Evolutionary conservation across 176 grass and related monocot species (phyloP).

Genomic region (Zea mays): Zm-B73-REFERENCE-NAM-5.0 NC_050099.1:63488501-63489000

Average conservation of each 20-base stretch:
- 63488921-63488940: slow-evolving; percentile 23
- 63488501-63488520: no score
- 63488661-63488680: slow-evolving; percentile 40
- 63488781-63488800: slow-evolving; percentile 26
- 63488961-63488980: no score
- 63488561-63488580: no score
- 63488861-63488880: slow-evolving; percentile 31
- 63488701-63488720: slow-evolving; percentile 35
- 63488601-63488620: no score
- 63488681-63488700: slow-evolving; percentile 26
- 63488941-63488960: neutral
- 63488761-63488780: slow-evolving; percentile 34
- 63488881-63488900: slow-evolving; percentile 37
- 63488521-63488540: no score
- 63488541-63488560: no score
- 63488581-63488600: no score
- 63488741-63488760: slow-evolving; percentile 27
- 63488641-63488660: no score
- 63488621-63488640: no score
- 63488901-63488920: slow-evolving; percentile 13
- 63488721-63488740: slow-evolving; percentile 17
- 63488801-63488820: slow-evolving; percentile 45
- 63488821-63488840: slow-evolving; percentile 49
- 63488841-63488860: slow-evolving; percentile 42
- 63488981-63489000: neutral